These are phyloP conservation scores for Neonectria neomacrospora DNA, from an alignment of 2,329 filamentous ascomycete species.

Conservation along the genomic window DNA sequence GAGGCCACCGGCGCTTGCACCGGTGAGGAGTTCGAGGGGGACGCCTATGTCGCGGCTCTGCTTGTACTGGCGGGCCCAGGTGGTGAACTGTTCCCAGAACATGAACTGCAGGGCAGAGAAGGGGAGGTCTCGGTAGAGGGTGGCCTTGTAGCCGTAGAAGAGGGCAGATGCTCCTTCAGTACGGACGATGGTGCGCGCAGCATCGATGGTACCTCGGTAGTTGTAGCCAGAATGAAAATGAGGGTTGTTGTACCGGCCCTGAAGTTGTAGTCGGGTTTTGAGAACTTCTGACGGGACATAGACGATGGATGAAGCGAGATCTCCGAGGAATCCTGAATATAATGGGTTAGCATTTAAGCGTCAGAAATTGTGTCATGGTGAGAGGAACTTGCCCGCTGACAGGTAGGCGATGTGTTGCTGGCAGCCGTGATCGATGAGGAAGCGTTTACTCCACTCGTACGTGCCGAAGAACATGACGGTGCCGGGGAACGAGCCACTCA, in stretches of 20 bases:
- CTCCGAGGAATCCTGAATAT: slow-evolving; percentile 84
- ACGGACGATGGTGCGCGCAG: slow-evolving; percentile 83
- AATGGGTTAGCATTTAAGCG: slow-evolving; percentile 11
- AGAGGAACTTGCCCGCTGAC: slow-evolving; percentile 70
- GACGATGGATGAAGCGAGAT: slow-evolving; percentile 89
- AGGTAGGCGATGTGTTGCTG: slow-evolving; percentile 88
- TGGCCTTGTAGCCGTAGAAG: slow-evolving; percentile 97
- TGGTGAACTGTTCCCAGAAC: slow-evolving; percentile 95
- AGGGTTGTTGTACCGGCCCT: slow-evolving; percentile 95
- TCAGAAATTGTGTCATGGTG: slow-evolving; percentile 5
- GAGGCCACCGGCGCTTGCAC: slow-evolving; percentile 88
- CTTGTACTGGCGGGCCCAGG: slow-evolving; percentile 81
- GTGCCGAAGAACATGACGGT: slow-evolving; percentile 96
- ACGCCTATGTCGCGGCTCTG: slow-evolving; percentile 86
- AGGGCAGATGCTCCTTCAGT: slow-evolving; percentile 86
- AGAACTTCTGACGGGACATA: slow-evolving; percentile 98
- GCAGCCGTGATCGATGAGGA: slow-evolving; percentile 85
- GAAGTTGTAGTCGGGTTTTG: slow-evolving; percentile 95
- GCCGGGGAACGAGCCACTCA: slow-evolving; percentile 91
- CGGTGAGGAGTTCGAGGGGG: slow-evolving; percentile 86
- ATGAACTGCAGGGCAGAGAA: slow-evolving; percentile 98
- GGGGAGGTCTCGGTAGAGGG: slow-evolving; percentile 90
- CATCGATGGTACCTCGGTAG: slow-evolving; percentile 87
- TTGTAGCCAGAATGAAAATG: slow-evolving; percentile 96
- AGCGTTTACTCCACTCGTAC: slow-evolving; percentile 94